phyloP scores from a whole-genome alignment of 495 filamentous ascomycete genomes.

The Penicillium canescens region DNA sequence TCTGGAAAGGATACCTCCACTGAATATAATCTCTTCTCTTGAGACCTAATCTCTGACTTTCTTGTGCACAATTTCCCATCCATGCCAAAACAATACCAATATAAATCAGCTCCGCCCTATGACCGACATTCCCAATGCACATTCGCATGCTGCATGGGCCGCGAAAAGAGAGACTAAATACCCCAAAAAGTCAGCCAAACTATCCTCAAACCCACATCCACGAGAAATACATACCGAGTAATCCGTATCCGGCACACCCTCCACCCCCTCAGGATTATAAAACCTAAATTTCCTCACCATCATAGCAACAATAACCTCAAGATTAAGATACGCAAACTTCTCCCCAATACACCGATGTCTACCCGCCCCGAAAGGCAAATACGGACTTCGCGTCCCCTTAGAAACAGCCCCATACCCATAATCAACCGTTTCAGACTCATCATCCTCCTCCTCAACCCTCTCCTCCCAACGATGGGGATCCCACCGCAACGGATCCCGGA shows the following conservation, averaged over 20 bases:
- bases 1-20: too few relatives aligned
- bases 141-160: conserved; percentile 63
- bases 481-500: conserved; percentile 78
- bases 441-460: conserved; percentile 54
- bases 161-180: conserved; percentile 41
- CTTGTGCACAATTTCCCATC: too few relatives aligned
- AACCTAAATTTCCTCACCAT: conserved; percentile 77
- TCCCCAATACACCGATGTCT: conserved; percentile 95
- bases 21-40: too few relatives aligned
- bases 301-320: conserved; percentile 80
- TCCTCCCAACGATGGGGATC: conserved; percentile 87
- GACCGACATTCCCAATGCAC: conserved; percentile 65
- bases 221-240: conserved; percentile 65
- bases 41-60: too few relatives aligned
- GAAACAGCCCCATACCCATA: conserved; percentile 93
- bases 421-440: conserved; percentile 72
- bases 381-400: conserved; percentile 84
- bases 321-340: conserved; percentile 93
- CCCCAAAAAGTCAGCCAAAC: neutral
- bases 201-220: neutral
- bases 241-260: conserved; percentile 77
- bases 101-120: conserved; percentile 5
- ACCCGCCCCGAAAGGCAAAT: conserved; percentile 93
- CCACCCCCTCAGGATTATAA: conserved; percentile 64
- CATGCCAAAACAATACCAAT: neutral